Conservation (phyloP, 148 eudicot species). For the Diospyros lotus region DNA sequence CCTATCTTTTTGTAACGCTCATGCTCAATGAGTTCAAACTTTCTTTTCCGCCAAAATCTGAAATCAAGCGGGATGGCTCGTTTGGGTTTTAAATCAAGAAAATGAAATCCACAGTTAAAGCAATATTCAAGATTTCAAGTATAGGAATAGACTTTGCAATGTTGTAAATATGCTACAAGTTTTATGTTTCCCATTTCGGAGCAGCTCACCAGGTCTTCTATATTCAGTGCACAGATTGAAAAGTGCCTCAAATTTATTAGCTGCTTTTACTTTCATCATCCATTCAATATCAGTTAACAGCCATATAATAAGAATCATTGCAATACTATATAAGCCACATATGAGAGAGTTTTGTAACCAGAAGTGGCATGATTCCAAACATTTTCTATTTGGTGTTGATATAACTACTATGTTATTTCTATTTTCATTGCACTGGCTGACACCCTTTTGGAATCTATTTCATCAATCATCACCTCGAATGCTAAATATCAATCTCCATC, state of each 20-base stretch:
- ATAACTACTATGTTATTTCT: neutral
- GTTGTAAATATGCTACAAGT: neutral
- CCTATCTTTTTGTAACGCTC: neutral
- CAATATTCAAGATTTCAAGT: neutral
- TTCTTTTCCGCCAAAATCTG: conserved; percentile 6
- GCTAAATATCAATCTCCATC: neutral
- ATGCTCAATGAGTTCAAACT: neutral
- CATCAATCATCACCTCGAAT: neutral
- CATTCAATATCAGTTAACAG: neutral
- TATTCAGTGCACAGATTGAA: neutral
- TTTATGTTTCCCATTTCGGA: neutral
- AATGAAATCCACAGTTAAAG: neutral
- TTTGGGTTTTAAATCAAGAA: neutral
- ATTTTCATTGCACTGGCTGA: neutral
- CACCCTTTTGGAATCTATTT: neutral
- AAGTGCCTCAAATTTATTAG: neutral
- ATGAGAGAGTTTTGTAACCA: neutral
- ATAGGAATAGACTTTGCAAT: neutral
- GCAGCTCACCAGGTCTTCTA: neutral
- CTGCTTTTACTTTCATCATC: too few relatives aligned
- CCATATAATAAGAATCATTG: neutral
- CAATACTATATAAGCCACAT: neutral
- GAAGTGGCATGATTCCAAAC: neutral
- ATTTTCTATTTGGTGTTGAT: neutral
- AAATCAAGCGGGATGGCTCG: neutral